phyloP scores from a whole-genome alignment of 768 basidiomycete genomes.

The Boletus vermiculosoides region DNA sequence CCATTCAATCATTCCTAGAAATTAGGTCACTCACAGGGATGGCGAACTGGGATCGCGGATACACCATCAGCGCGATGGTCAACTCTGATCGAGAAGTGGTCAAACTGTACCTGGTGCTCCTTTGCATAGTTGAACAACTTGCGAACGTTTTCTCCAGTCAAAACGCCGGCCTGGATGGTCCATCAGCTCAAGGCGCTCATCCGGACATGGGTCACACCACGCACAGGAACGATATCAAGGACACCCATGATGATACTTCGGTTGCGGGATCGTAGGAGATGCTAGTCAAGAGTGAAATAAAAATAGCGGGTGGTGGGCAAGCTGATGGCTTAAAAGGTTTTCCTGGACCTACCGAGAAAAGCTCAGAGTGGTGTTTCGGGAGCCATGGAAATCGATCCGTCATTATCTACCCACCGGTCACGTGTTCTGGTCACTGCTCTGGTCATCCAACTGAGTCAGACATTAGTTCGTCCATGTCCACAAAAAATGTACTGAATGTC shows the following conservation, averaged over 20 bases:
- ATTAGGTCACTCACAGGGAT: conserved; percentile 64
- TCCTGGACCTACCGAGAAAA: conserved; percentile 14
- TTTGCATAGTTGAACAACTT: conserved; percentile 96
- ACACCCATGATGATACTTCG: conserved; percentile 56
- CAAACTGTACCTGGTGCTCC: conserved; percentile 65
- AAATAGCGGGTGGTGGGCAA: neutral
- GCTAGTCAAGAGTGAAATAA: conserved; percentile 5
- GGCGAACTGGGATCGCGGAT: conserved; percentile 54
- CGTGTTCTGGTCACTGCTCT: conserved; percentile 6
- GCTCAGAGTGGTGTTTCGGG: neutral
- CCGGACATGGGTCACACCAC: conserved; percentile 28
- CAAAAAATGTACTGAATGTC: neutral
- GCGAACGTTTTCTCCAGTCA: conserved; percentile 93
- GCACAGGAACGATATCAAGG: conserved; percentile 81
- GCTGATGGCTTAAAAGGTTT: neutral
- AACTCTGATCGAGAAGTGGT: neutral
- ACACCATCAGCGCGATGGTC: conserved; percentile 12
- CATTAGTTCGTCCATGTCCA: neutral
- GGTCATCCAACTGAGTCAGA: neutral
- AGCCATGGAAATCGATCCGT: neutral
- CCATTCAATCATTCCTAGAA: neutral
- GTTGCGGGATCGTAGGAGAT: conserved; percentile 8
- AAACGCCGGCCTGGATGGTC: conserved; percentile 73
- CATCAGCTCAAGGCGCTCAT: conserved; percentile 3
- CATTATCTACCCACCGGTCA: conserved; percentile 9